Conservation (phyloP, 1,284 basidiomycete genomes). For the Apiotrichum domesticum region DNA sequence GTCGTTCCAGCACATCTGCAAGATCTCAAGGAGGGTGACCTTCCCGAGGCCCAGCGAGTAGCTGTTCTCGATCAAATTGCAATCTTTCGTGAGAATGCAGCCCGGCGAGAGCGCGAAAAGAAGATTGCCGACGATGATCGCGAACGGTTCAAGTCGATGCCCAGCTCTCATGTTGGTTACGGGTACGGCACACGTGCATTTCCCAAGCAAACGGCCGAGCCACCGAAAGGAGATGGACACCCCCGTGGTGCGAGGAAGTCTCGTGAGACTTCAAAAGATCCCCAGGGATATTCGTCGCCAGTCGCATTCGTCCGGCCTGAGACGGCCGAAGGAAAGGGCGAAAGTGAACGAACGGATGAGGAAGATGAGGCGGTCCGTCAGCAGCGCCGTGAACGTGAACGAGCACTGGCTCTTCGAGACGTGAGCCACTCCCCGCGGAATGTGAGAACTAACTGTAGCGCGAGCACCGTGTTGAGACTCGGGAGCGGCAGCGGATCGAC, state of each 20-base stretch:
- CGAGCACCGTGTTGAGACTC: conserved; percentile 65
- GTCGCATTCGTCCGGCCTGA: conserved; percentile 72
- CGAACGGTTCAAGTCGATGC: conserved; percentile 29
- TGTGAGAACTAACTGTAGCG: conserved; percentile 15
- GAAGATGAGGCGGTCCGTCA: conserved; percentile 72
- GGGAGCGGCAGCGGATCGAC: conserved; percentile 68
- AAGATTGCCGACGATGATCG: conserved; percentile 57
- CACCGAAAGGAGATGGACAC: too few species aligned
- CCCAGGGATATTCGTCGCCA: conserved; percentile 68
- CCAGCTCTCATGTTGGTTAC: conserved; percentile 17
- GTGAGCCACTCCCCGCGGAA: conserved; percentile 52
- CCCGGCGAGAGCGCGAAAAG: conserved; percentile 78
- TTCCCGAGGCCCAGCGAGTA: conserved; percentile 90
- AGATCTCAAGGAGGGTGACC: conserved; percentile 87
- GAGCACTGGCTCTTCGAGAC: conserved; percentile 74
- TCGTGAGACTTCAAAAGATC: conserved; percentile 46
- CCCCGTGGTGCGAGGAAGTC: neutral
- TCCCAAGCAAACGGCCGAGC: conserved; percentile 1
- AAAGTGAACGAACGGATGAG: conserved; percentile 66
- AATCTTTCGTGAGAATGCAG: conserved; percentile 79
- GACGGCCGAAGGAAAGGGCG: conserved; percentile 46
- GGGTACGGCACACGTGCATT: conserved; percentile 30
- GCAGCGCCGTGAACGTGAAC: conserved; percentile 64
- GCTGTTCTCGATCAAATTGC: conserved; percentile 92
- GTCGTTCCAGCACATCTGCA: conserved; percentile 90